These are phyloP conservation scores for Trypanosomatidae sp. DNA, from an alignment of 208 protist genomes.

Conservation along the genomic window DNA sequence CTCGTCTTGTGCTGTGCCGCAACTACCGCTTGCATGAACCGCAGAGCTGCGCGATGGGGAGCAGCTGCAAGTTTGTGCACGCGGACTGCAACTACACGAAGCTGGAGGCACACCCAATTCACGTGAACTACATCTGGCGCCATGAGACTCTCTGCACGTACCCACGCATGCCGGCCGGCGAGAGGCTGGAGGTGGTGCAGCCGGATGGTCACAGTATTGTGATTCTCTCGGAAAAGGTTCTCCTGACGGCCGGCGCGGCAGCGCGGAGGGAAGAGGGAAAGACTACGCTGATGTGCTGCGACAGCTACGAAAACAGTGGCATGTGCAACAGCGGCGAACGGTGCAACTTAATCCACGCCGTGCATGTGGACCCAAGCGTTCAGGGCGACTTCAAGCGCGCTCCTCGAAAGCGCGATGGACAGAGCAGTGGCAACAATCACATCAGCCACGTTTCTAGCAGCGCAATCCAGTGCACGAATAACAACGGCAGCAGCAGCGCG, in stretches of 20 bases:
- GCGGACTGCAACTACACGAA: slow-evolving; percentile 50
- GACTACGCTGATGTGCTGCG: slow-evolving; percentile 9
- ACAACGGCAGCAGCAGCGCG: not conserved
- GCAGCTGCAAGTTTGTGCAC: slow-evolving; percentile 83
- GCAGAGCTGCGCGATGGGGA: slow-evolving; percentile 57
- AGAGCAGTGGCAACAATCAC: not conserved
- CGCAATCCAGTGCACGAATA: not conserved
- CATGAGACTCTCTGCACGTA: slow-evolving; percentile 66
- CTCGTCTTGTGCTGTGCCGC: slow-evolving; percentile 81
- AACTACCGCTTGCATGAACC: slow-evolving; percentile 54
- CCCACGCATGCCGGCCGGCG: slow-evolving; percentile 41
- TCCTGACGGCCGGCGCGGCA: slow-evolving; percentile 22
- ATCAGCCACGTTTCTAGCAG: slow-evolving; percentile 1
- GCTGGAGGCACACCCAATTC: slow-evolving; percentile 63
- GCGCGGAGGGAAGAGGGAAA: not conserved
- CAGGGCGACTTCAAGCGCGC: slow-evolving; percentile 63
- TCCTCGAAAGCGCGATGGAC: slow-evolving; percentile 3
- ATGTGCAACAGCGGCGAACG: slow-evolving; percentile 78
- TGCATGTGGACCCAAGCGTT: slow-evolving; percentile 72
- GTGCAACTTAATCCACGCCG: slow-evolving; percentile 80
- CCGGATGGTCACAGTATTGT: slow-evolving; percentile 24
- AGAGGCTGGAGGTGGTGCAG: slow-evolving; percentile 19
- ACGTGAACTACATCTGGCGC: slow-evolving; percentile 86
- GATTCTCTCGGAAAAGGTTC: slow-evolving; percentile 38
- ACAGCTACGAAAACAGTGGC: slow-evolving; percentile 46